These are phyloP conservation scores for Leishmania braziliensis DNA, from an alignment of 208 protist genomes.

Conservation along the genomic window DNA sequence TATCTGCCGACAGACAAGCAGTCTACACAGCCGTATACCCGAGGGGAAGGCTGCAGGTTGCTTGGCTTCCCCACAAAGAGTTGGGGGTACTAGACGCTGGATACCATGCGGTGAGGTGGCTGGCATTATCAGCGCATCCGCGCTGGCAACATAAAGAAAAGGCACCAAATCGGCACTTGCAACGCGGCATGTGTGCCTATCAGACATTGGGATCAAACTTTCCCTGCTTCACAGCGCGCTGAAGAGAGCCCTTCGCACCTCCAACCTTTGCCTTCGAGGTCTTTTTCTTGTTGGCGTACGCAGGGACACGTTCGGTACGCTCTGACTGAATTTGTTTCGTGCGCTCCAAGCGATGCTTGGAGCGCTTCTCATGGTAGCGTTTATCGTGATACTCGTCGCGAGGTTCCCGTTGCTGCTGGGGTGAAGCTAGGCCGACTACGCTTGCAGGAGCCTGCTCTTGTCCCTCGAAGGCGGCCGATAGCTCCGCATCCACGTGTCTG, in stretches of 20 bases:
- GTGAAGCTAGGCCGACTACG: neutral
- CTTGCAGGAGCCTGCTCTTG: neutral
- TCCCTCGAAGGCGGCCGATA: neutral
- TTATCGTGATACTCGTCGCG: slow-evolving; percentile 83
- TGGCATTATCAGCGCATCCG: neutral
- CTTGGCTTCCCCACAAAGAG: too few species aligned
- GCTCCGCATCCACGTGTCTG: neutral
- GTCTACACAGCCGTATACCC: neutral
- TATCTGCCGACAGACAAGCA: neutral
- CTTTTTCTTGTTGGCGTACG: slow-evolving; percentile 82
- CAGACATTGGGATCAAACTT: neutral
- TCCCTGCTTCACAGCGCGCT: slow-evolving; percentile 24
- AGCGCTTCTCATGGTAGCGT: slow-evolving; percentile 56
- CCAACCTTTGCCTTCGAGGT: slow-evolving; percentile 32
- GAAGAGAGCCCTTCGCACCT: slow-evolving; percentile 20
- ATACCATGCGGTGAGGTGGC: neutral
- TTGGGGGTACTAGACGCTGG: neutral
- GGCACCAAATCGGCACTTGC: neutral
- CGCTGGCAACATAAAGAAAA: neutral
- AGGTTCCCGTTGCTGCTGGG: slow-evolving; percentile 15
- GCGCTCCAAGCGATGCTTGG: slow-evolving; percentile 43
- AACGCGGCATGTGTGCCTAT: too few species aligned
- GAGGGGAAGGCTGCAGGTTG: too few species aligned
- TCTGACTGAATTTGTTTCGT: slow-evolving; percentile 54
- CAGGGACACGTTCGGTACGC: slow-evolving; percentile 21